phyloP scores from a whole-genome alignment of 495 filamentous ascomycete genomes.

The Penicillium alfredii region DNA sequence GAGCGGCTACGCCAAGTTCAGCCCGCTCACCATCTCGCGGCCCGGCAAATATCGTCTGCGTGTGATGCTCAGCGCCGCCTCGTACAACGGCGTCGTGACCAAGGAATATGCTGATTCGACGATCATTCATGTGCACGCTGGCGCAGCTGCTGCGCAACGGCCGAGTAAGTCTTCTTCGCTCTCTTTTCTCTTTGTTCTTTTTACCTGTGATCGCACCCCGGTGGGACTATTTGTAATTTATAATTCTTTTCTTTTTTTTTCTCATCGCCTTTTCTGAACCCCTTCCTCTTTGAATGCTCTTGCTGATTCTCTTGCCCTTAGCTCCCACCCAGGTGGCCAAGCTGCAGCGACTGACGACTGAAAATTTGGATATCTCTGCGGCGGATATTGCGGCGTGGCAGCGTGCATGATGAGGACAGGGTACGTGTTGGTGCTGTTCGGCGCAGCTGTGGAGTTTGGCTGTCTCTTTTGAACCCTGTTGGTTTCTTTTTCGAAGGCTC shows the following conservation, averaged over 20 bases:
- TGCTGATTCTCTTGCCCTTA: slow-evolving; percentile 16
- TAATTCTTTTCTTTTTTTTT: background rate
- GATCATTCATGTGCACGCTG: slow-evolving; percentile 29
- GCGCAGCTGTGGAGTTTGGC: slow-evolving; percentile 11
- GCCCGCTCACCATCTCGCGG: slow-evolving; percentile 23
- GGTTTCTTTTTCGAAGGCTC: background rate
- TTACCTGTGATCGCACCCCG: slow-evolving; percentile 1
- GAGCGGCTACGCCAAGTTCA: slow-evolving; percentile 35
- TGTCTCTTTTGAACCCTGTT: background rate
- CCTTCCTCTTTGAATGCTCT: background rate
- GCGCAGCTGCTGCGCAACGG: slow-evolving; percentile 23
- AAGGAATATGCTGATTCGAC: slow-evolving; percentile 32
- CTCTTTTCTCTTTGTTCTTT: slow-evolving; percentile 1
- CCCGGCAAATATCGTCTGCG: slow-evolving; percentile 34
- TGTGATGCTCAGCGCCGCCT: slow-evolving; percentile 32
- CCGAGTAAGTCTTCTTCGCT: slow-evolving; percentile 30
- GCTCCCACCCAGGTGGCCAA: slow-evolving; percentile 24
- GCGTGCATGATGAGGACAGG: slow-evolving; percentile 14
- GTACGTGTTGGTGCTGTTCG: slow-evolving; percentile 5
- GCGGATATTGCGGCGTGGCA: slow-evolving; percentile 35
- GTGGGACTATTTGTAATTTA: no score
- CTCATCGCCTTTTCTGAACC: slow-evolving; percentile 3
- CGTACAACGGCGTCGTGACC: slow-evolving; percentile 26
- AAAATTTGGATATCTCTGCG: slow-evolving; percentile 34
- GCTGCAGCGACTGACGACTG: slow-evolving; percentile 27